Conservation (phyloP, 1,284 basidiomycete genomes). For the Trichosporon coremiiforme region DNA sequence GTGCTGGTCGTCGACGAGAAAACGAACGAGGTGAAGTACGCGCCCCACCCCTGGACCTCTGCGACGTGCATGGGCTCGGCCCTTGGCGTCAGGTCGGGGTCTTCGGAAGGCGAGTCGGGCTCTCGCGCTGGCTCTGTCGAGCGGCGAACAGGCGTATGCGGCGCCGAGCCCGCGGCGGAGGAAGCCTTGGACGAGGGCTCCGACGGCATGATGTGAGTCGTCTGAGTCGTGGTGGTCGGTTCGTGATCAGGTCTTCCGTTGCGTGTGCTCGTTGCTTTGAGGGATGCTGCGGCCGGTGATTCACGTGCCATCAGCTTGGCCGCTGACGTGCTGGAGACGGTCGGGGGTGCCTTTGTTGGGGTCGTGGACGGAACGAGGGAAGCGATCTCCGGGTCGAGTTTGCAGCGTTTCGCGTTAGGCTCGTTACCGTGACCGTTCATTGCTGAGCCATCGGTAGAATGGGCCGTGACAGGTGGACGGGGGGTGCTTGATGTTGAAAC, state of each 20-base stretch:
- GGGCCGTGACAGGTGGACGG: not conserved
- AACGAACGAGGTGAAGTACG: constrained; percentile 43
- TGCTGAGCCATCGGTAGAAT: not conserved
- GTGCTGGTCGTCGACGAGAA: constrained; percentile 16
- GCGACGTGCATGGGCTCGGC: constrained; percentile 17
- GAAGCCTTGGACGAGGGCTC: not conserved
- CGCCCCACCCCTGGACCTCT: constrained; percentile 36
- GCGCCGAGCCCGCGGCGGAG: not conserved
- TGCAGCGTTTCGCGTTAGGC: constrained; percentile 20
- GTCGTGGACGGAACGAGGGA: constrained; percentile 11
- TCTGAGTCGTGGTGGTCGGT: not conserved
- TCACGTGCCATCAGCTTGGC: constrained; percentile 9
- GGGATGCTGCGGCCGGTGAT: constrained; percentile 1
- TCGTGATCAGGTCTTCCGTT: not conserved
- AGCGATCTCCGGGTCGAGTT: constrained; percentile 7
- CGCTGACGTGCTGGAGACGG: constrained; percentile 6
- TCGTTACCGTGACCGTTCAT: constrained; percentile 15
- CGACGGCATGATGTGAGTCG: not conserved
- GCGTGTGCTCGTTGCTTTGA: not conserved
- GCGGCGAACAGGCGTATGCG: not conserved
- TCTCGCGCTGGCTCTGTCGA: not conserved
- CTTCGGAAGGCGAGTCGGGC: constrained; percentile 4
- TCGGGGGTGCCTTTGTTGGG: not conserved
- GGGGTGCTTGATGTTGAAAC: not conserved
- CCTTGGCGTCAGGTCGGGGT: constrained; percentile 13